Percentiles rank a stretch among this genome's conserved stretches.
Evolutionary conservation across 225 moss, liverwort and hornwort genomes (phyloP).

Genomic region (Polytrichum commune): DNA sequence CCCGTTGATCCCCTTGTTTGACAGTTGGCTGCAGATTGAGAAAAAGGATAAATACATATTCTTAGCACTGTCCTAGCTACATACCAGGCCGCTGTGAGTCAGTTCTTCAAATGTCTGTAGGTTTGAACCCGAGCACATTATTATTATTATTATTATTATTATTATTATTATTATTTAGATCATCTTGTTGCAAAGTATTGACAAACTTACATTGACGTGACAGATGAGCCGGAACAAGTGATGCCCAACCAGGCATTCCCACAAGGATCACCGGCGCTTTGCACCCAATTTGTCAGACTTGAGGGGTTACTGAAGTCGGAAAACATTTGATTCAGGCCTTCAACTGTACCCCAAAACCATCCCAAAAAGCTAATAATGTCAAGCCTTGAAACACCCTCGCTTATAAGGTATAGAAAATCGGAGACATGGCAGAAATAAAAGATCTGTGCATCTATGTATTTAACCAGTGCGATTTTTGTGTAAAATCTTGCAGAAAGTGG

Average conservation of each 20-base stretch:
- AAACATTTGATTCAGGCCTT: conserved; percentile 36
- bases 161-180: too few species aligned
- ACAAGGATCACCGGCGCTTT: conserved; percentile 58
- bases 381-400: too few species aligned
- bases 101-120: background rate
- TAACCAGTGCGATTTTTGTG: too few species aligned
- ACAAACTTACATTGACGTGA: conserved; percentile 41
- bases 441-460: too few species aligned
- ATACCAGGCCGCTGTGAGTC: background rate
- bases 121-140: background rate
- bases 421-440: too few species aligned
- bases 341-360: conserved; percentile 29
- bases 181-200: too few species aligned
- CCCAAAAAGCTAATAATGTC: background rate
- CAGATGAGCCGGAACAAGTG: conserved; percentile 28
- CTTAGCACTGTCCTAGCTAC: too few species aligned
- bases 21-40: conserved; percentile 31
- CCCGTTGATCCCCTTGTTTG: conserved; percentile 32
- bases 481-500: too few species aligned
- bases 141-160: too few species aligned
- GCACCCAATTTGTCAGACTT: conserved; percentile 48
- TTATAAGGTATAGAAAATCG: too few species aligned
- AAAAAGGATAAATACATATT: too few species aligned
- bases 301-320: conserved; percentile 29
- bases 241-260: conserved; percentile 43